These are phyloP conservation scores for Tilletia walkeri DNA, from an alignment of 1,284 basidiomycete species.

Conservation along the genomic window DNA sequence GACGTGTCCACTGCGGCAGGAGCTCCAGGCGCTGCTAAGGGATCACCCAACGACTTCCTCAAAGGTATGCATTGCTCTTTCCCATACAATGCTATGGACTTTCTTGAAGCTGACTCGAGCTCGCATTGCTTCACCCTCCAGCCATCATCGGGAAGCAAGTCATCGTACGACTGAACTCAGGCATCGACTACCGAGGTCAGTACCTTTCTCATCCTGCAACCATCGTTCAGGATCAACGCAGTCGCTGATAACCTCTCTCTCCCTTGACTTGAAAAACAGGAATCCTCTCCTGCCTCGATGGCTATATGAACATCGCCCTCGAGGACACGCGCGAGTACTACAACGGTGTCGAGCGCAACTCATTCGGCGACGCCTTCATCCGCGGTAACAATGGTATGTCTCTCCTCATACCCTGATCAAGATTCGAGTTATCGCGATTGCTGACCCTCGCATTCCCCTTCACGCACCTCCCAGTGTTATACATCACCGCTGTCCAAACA, in stretches of 20 bases:
- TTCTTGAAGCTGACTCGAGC: not conserved
- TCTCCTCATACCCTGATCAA: not conserved
- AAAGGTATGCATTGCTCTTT: constrained; percentile 30
- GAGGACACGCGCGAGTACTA: constrained; percentile 96
- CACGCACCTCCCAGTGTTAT: constrained; percentile 23
- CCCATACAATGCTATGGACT: not conserved
- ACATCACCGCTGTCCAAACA: constrained; percentile 30
- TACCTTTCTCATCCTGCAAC: constrained; percentile 20
- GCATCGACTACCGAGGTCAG: constrained; percentile 90
- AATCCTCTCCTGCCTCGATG: constrained; percentile 91
- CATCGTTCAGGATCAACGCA: not conserved
- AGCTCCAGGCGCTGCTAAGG: constrained; percentile 19
- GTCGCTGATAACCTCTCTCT: not conserved
- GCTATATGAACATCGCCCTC: constrained; percentile 90
- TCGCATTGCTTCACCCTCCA: constrained; percentile 53
- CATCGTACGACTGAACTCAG: constrained; percentile 88
- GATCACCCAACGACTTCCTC: constrained; percentile 51
- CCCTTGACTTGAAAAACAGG: constrained; percentile 61
- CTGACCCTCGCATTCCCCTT: not conserved
- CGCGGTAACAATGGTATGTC: constrained; percentile 90
- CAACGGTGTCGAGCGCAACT: constrained; percentile 77
- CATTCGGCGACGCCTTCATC: constrained; percentile 91
- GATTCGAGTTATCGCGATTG: not conserved
- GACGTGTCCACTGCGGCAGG: not conserved
- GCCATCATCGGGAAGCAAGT: constrained; percentile 93